phyloP scores from a whole-genome alignment of 768 basidiomycete genomes.

The Boletus fagicola region DNA sequence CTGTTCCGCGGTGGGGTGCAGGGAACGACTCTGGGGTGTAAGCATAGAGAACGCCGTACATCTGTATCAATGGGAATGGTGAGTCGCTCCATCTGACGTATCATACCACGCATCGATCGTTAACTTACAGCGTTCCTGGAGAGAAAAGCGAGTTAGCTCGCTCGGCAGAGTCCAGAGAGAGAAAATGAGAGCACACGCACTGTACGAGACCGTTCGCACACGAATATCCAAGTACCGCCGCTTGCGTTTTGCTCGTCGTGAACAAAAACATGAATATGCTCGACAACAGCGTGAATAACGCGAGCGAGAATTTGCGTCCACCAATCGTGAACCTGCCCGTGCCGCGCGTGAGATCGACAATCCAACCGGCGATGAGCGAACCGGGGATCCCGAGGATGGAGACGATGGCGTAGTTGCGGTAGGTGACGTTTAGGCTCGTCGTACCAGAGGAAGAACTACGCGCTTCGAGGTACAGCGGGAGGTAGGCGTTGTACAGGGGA shows the following conservation, averaged over 20 bases:
- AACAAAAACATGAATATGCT: conserved; percentile 51
- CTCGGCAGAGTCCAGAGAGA: too few species aligned
- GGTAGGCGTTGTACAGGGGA: conserved; percentile 52
- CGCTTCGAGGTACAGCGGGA: conserved; percentile 46
- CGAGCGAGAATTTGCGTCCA: conserved; percentile 49
- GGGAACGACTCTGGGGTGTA: conserved; percentile 63
- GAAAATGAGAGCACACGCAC: conserved; percentile 28
- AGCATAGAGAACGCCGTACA: conserved; percentile 55
- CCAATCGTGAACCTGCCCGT: conserved; percentile 36
- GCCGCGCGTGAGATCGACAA: conserved; percentile 44
- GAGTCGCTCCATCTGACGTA: neutral
- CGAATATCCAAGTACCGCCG: conserved; percentile 44
- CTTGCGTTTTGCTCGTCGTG: conserved; percentile 43
- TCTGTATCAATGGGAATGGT: conserved; percentile 21
- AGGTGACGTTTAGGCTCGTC: conserved; percentile 32
- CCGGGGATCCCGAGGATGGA: conserved; percentile 48
- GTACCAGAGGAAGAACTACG: conserved; percentile 29
- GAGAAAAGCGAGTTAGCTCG: neutral
- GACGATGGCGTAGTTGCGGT: conserved; percentile 50
- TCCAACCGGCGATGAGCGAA: conserved; percentile 43
- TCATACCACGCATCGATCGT: neutral
- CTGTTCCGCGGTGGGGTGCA: conserved; percentile 54
- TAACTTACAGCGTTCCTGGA: conserved; percentile 37
- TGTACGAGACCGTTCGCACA: conserved; percentile 43
- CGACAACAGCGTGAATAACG: conserved; percentile 43